Evolutionary conservation across 768 basidiomycete species (phyloP).

Genomic region (Suillus hirtellus): DNA sequence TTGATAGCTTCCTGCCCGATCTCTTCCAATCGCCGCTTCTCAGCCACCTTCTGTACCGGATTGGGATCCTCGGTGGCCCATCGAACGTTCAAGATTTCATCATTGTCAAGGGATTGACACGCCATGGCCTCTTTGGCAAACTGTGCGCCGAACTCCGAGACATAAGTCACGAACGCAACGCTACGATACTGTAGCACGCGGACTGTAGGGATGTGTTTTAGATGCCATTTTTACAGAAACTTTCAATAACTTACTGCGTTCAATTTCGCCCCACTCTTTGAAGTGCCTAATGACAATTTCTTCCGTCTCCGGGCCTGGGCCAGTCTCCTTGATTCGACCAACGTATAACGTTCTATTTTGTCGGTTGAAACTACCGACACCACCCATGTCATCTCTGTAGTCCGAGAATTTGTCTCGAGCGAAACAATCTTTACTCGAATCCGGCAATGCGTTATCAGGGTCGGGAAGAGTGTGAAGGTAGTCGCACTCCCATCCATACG

Average conservation of each 20-base stretch:
- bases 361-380: constrained; percentile 93
- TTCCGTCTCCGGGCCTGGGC: constrained; percentile 86
- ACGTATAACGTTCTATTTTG: constrained; percentile 95
- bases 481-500: constrained; percentile 97
- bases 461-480: constrained; percentile 90
- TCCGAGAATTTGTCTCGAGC: constrained; percentile 95
- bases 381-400: constrained; percentile 99
- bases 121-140: constrained; percentile 99
- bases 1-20: constrained; percentile 86
- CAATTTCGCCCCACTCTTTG: constrained; percentile 93
- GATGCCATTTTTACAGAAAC: not conserved
- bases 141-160: constrained; percentile 80
- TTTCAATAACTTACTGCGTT: constrained; percentile 65
- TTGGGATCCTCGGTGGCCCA: constrained; percentile 99
- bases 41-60: constrained; percentile 82
- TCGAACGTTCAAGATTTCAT: constrained; percentile 96
- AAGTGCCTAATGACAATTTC: constrained; percentile 91
- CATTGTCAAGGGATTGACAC: constrained; percentile 94
- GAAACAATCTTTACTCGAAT: constrained; percentile 95
- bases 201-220: constrained; percentile 45
- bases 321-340: constrained; percentile 91
- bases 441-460: constrained; percentile 66
- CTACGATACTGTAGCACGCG: constrained; percentile 91
- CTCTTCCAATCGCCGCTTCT: constrained; percentile 81
- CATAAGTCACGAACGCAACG: constrained; percentile 97